Conservation (phyloP, 129 eudicot genomes). For the Erigeron canadensis region DNA sequence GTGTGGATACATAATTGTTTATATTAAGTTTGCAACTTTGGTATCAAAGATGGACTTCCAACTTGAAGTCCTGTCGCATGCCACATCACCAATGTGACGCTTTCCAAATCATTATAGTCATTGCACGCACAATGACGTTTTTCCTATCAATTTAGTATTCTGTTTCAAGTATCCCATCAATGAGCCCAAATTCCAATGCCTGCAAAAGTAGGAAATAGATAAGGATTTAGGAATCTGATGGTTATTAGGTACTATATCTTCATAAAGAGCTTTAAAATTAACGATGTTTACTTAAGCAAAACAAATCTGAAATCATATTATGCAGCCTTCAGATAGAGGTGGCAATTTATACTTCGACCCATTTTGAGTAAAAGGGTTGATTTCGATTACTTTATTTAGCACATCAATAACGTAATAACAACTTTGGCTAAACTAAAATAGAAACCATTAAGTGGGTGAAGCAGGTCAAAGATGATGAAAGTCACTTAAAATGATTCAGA, state of each 20-base stretch:
- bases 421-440: too few species aligned
- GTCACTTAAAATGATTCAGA: too few species aligned
- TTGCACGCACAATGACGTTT: slow-evolving; percentile 5
- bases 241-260: slow-evolving; percentile 11
- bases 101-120: slow-evolving; percentile 2
- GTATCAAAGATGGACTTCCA: slow-evolving; percentile 10
- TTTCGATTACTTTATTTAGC: too few species aligned
- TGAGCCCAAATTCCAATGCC: slow-evolving; percentile 95
- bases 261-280: slow-evolving; percentile 11
- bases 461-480: too few species aligned
- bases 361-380: too few species aligned
- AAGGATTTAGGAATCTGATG: slow-evolving; percentile 1
- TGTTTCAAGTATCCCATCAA: slow-evolving; percentile 84
- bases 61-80: slow-evolving; percentile 9
- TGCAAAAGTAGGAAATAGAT: slow-evolving; percentile 36
- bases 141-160: slow-evolving; percentile 44
- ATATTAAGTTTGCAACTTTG: slow-evolving; percentile 21
- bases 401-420: too few species aligned
- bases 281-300: background rate
- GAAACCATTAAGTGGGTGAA: too few species aligned
- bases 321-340: background rate
- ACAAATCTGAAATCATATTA: slow-evolving; percentile 10
- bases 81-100: slow-evolving; percentile 25
- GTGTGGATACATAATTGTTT: slow-evolving; percentile 15
- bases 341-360: background rate